Base-by-base conservation (phyloP, 2,329 filamentous ascomycete genomes). In the Myrmaecium sp. region DNA sequence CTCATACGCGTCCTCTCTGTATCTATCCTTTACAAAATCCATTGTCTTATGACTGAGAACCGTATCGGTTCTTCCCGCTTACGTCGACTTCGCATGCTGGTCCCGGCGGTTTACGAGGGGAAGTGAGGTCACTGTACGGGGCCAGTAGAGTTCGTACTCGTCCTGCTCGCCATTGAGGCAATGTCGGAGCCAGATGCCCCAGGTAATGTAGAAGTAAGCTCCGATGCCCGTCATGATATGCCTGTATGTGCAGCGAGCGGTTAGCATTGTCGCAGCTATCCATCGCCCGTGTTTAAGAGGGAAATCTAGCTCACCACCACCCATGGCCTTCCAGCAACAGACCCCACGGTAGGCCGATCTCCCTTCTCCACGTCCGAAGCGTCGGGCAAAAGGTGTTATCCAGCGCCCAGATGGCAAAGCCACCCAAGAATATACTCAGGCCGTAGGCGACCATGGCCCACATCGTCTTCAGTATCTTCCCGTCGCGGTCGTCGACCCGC, bases 191-290 rank as follows among this genome's bases (percentile, higher is more conserved):
- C 79, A 86, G 14, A 84, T 71, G 9, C 79, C 75, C 80, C 81
- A 91, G 9, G 71, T 59, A 38, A 91, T 81, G 46, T 86, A 82
- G 44, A 75, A 77, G 49, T 91, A 91, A 10, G 80, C 80, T 46
- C 81, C 81, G 18, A 74, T 58, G 8, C 80, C 80, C 1, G 81
- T 89, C 64, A 86, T 73, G 19, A 86, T 43, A 52, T 86, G 80
- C 76, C 75, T 64, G 28, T 5, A 10, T 13, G 22, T 16, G 7
- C 19, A 31, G 27, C 23, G 23, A 24, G 22, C n/a, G 10, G 17
- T 23, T 18, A 14, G 18, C 7, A 20, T 7, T 7, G 7, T 20
- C 18, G 18, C 18, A n/a, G 7, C 13, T 14, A 13, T n/a, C n/a
- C n/a, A 27, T 14, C 18, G 8, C 14, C 12, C 13, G 13, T 24